Conservation (phyloP, 805 yeast species). For the Hanseniaspora clermontiae region DNA sequence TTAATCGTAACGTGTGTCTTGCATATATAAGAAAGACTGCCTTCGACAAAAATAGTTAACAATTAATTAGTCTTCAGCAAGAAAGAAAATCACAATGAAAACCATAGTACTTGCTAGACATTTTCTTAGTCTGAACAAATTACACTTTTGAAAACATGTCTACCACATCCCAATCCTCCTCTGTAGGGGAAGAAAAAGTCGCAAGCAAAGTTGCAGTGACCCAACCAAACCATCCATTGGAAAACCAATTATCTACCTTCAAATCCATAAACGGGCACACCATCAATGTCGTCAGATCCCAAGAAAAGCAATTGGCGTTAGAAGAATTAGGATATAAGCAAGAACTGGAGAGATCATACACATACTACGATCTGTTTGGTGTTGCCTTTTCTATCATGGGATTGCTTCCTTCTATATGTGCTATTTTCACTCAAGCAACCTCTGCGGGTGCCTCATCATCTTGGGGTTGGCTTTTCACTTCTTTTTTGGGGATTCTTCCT, state of each 20-base stretch:
- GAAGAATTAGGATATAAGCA: constrained; percentile 53
- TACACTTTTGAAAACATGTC: background rate
- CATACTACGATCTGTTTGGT: constrained; percentile 54
- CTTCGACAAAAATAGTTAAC: too few relatives aligned
- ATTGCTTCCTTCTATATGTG: constrained; percentile 49
- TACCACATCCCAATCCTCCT: background rate
- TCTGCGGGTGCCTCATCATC: constrained; percentile 48
- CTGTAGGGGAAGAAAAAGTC: background rate
- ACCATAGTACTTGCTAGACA: background rate
- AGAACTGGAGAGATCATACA: constrained; percentile 49
- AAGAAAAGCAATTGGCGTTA: constrained; percentile 14
- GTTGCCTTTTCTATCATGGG: constrained; percentile 67
- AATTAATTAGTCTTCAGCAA: too few relatives aligned
- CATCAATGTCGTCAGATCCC: constrained; percentile 13
- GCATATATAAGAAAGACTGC: too few relatives aligned
- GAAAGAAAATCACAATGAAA: too few relatives aligned
- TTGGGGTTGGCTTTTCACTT: constrained; percentile 64
- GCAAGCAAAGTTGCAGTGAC: background rate
- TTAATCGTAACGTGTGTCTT: too few relatives aligned
- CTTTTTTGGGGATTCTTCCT: constrained; percentile 37
- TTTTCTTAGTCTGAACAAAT: background rate
- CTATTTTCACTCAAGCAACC: constrained; percentile 41
- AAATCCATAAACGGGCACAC: constrained; percentile 10
- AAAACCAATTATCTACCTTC: constrained; percentile 5
- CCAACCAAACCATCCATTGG: background rate